Conservation (phyloP, 2,329 filamentous ascomycete species). For the Fusarium torreyae region DNA sequence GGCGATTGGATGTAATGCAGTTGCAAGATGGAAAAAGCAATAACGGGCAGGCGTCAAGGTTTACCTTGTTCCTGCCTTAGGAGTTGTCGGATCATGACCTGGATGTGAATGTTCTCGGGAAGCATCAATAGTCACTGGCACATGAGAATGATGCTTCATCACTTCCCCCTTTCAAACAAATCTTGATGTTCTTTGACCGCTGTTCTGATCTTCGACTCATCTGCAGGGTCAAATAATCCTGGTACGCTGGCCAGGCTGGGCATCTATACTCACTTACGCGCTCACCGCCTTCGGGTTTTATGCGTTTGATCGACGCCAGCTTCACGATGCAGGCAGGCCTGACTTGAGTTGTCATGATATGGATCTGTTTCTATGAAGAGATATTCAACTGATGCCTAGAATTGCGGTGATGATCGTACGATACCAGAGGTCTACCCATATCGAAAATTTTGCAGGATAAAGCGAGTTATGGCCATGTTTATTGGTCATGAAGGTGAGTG, state of each 20-base stretch:
- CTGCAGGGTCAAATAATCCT: constrained; percentile 34
- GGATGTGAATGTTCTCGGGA: not conserved
- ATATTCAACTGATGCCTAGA: constrained; percentile 6
- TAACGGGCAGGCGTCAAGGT: constrained; percentile 22
- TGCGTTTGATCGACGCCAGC: constrained; percentile 26
- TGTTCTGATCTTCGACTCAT: constrained; percentile 29
- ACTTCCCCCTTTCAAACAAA: not conserved
- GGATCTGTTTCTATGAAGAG: constrained; percentile 24
- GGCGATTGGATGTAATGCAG: constrained; percentile 13
- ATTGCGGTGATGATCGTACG: constrained; percentile 27
- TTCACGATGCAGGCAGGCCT: constrained; percentile 21
- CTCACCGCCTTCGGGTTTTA: constrained; percentile 37
- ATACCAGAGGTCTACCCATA: constrained; percentile 9
- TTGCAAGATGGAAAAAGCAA: constrained; percentile 22
- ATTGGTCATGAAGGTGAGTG: not conserved
- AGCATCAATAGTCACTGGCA: too few species aligned
- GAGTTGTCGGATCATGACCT: not conserved
- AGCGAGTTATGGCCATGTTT: constrained; percentile 5
- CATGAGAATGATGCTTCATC: not conserved
- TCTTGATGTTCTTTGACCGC: constrained; percentile 29
- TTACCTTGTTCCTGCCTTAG: constrained; percentile 25
- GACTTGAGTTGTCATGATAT: constrained; percentile 35
- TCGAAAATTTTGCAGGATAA: not conserved
- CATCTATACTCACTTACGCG: constrained; percentile 22
- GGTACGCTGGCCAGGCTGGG: constrained; percentile 18